phyloP scores from a whole-genome alignment of 148 eudicot genomes.

The Spergularia marina region DNA sequence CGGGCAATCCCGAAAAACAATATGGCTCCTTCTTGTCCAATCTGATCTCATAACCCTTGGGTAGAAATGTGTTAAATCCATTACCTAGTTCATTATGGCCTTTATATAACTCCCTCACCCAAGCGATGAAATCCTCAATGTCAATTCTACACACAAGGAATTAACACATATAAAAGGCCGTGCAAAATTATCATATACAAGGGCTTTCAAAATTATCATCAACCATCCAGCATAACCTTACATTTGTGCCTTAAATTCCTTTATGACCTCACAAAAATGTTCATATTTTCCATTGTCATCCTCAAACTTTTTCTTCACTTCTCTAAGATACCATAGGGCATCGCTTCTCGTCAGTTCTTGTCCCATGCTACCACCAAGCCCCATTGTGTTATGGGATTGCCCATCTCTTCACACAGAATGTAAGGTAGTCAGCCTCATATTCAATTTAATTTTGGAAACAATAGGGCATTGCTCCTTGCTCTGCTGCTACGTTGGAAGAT shows the following conservation, averaged over 20 bases:
- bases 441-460: neutral
- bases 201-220: neutral
- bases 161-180: neutral
- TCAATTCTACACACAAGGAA: constrained; percentile 61
- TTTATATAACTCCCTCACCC: constrained; percentile 88
- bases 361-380: constrained; percentile 41
- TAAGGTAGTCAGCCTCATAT: constrained; percentile 12
- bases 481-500: too few relatives aligned
- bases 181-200: neutral
- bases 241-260: constrained; percentile 95
- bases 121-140: constrained; percentile 81
- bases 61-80: constrained; percentile 97
- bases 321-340: constrained; percentile 84
- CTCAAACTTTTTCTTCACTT: constrained; percentile 93
- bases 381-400: constrained; percentile 48
- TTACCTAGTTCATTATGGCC: constrained; percentile 83
- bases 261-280: constrained; percentile 97
- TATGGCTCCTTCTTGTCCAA: too few relatives aligned
- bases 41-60: too few relatives aligned
- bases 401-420: constrained; percentile 48
- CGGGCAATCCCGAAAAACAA: constrained; percentile 34
- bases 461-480: too few relatives aligned
- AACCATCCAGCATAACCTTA: constrained; percentile 18
- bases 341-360: constrained; percentile 85
- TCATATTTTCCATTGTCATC: constrained; percentile 89